A percentile compares a stretch with the other conserved stretches of the same genome.
These are phyloP conservation scores for Saturnispora diversa DNA, from an alignment of 805 yeast genomes.

Conservation along the genomic window DNA sequence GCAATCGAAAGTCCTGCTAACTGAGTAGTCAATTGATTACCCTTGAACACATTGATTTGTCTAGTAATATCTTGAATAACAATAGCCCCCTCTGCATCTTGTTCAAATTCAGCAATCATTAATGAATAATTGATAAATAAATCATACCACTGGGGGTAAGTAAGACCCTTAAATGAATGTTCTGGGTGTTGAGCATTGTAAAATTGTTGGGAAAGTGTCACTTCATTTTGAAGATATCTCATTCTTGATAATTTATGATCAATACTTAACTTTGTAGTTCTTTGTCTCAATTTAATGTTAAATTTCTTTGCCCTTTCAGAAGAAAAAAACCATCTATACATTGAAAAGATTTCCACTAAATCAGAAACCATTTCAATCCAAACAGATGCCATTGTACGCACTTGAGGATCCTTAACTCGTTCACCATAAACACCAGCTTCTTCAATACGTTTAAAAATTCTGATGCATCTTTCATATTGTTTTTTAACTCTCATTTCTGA, in stretches of 20 bases:
- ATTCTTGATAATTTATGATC: conserved; percentile 69
- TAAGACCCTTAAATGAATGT: conserved; percentile 63
- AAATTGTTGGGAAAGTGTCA: conserved; percentile 26
- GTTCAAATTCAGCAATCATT: conserved; percentile 52
- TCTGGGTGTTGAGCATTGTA: conserved; percentile 35
- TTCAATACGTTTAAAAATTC: conserved; percentile 42
- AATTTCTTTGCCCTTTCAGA: conserved; percentile 64
- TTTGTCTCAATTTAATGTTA: conserved; percentile 58
- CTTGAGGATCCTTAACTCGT: conserved; percentile 26
- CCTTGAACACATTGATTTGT: conserved; percentile 69
- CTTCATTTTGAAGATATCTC: conserved; percentile 55
- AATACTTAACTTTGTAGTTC: conserved; percentile 53
- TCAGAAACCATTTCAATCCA: conserved; percentile 85
- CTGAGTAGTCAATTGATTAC: conserved; percentile 50
- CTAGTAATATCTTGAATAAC: conserved; percentile 67
- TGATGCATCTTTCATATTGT: conserved; percentile 39
- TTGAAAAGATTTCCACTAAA: conserved; percentile 72
- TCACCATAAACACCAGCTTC: conserved; percentile 12
- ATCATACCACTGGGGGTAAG: conserved; percentile 77
- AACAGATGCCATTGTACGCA: conserved; percentile 43
- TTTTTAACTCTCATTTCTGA: conserved; percentile 35
- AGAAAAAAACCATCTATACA: conserved; percentile 71
- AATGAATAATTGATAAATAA: conserved; percentile 75
- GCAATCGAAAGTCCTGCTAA: conserved; percentile 61
- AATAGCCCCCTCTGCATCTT: conserved; percentile 49